Evolutionary conservation across 2,329 filamentous ascomycete species (phyloP), one percentile per base, ranked within the genome.

Genomic region (Cercospora berteroae): DNA sequence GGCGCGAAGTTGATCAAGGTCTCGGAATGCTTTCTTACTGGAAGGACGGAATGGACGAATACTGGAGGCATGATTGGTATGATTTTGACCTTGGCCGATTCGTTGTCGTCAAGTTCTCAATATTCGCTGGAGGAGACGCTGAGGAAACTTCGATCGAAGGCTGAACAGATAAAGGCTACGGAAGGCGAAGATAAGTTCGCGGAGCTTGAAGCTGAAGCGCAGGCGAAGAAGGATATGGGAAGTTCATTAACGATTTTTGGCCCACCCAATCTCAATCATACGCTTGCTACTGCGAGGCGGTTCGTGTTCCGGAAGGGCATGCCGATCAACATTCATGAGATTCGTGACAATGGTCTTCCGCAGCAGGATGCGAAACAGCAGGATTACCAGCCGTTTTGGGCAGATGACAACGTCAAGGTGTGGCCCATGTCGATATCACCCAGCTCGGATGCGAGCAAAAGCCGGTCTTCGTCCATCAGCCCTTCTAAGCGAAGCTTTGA

Each of bases 301-400:
- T 97, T 97, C 79, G 88, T 98, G 60, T 94, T 97, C 74, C 87
- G 95, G 42, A 93, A 92, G 73, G 90, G 92, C 0, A 85, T 96
- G 76, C 90, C 90, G 0, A 80, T 97, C n/a, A 82, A 81, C 33
- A 84, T 90, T 1, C 84, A 87, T 69, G 95, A 99, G 78, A 86
- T 91, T 59, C 71, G 70, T 2, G 62, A 66, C 27, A 64, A 60
- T 20, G 63, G 62, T 7, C 80, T 82, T 48, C 73, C 80, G 9
- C 82, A 75, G 68, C 62, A 64, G 65, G 69, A 69, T 12, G 44
- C 33, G 8, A 69, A 74, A 12, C 63, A 73, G 3, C 74, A 75
- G 42, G 76, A 73, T 56, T 79, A 78, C 69, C 67, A 69, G 18
- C 91, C 93, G 0, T 88, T 92, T 60, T 96, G 88, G 86, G 79